Base-by-base conservation (phyloP, 106 monocot species). In the Xerophyta viscosa region DNA sequence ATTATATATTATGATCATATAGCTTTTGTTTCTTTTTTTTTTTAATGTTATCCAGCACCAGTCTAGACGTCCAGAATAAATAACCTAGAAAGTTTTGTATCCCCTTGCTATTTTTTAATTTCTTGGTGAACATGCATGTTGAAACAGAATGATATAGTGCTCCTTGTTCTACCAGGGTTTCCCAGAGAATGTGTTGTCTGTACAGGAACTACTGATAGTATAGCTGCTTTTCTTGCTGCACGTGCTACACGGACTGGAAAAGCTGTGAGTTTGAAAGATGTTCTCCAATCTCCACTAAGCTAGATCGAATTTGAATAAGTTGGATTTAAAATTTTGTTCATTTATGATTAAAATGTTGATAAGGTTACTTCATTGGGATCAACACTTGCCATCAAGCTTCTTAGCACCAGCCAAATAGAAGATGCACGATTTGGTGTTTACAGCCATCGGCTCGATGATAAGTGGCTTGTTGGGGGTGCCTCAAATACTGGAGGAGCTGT, bases 401-500 rank as follows among this genome's bases (percentile, higher is more conserved):
- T 91, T 18, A 91, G 91, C 72, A 72, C 68, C 19, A 31, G 20
- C 20, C 70, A 74, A 9, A 57, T 91, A 21, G 91, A 91, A 30
- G 91, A 91, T 72, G 64, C 91, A 36, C 55, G 91, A 54, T 91
- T 62, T 52, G 91, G 91, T 18, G 70, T 91, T 8, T 91, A 91
- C 50, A 91, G 91, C 52, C 91, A 91, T 55, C 85, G 81, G 2
- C 63, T 91, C 10, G 81, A 91, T 57, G 85, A 85, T 47, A 81
- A 69, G 65, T 91, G 85, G 85, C 91, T 91, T 60, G 91, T 91
- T 56, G 91, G 91, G 20, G 91, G 91, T 26, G 91, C 91, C 29
- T 91, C 91, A 43, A 91, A 91, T 33, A 81, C 91, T 24, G 91
- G 91, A 17, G 91, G 91, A 62, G 71, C 85, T 66, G 91, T 84